phyloP scores from a whole-genome alignment of 306 rosid genomes.

The Spatholobus suberectus region DNA sequence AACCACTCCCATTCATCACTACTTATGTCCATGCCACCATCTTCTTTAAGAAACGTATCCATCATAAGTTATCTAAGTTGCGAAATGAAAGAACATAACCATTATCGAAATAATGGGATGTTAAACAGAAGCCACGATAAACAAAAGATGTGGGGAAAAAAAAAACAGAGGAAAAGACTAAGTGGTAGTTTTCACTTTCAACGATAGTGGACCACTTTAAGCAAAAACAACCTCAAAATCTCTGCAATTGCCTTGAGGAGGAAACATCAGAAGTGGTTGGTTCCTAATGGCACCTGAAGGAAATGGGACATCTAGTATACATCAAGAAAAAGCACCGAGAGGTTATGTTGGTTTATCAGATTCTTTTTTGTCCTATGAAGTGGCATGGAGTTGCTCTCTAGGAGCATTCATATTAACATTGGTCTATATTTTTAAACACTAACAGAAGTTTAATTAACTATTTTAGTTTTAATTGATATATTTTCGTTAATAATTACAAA shows the following conservation, averaged over 20 bases:
- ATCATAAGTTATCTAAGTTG: conserved; percentile 27
- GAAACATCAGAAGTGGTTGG: conserved; percentile 32
- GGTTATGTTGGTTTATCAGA: not conserved
- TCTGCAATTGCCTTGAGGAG: conserved; percentile 24
- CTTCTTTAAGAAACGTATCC: conserved; percentile 15
- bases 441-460: not conserved
- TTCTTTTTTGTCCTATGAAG: not conserved
- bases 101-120: conserved; percentile 2
- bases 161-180: not conserved
- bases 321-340: not conserved
- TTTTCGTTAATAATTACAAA: not conserved
- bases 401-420: not conserved
- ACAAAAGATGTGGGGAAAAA: not conserved
- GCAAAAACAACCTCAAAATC: conserved; percentile 12
- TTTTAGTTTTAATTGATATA: not conserved
- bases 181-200: not conserved
- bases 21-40: conserved; percentile 14
- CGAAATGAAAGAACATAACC: conserved; percentile 5
- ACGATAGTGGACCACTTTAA: conserved; percentile 26
- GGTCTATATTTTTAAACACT: not conserved
- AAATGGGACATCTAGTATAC: conserved; percentile 2
- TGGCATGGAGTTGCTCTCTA: not conserved
- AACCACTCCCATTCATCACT: conserved; percentile 42
- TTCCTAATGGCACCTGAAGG: conserved; percentile 25
- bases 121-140: conserved; percentile 20